Evolutionary conservation across 805 yeast species (phyloP), one percentile per base, ranked within the genome.

Genomic region (Candida namnaoensis): DNA sequence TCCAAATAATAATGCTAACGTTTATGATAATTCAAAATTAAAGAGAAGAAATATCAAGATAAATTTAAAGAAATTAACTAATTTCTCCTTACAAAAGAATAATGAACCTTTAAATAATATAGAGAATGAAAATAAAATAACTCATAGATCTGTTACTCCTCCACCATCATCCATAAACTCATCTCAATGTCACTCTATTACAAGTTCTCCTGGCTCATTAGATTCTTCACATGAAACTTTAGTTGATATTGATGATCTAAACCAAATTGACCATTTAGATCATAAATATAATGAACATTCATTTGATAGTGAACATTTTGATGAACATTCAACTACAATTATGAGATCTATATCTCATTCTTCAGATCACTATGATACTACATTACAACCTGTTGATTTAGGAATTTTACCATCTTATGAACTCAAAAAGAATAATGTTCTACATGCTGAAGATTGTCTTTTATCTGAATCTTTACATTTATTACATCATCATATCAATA

Each of bases 41-140:
- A 30, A 12, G 38, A 51, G 49, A 45, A 48, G 57, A 44, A 44
- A 37, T 4, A 51, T 49, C 38, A 53, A 54, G 39, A 47, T 50
- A 13, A 30, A 30, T 2, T 11, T 27, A 9, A 27, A 27, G 4
- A 27, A 27, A 27, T 27, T 27, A 19, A 19, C 19, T 19, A 19
- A 19, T 19, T 19, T 19, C 19, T 19, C 19, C 3, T 19, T 19
- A 19, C 19, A 2, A 19, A 19, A 19, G 19, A 19, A 19, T 19
- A 19, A 3, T 19, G 19, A 19, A 19, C 19, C 19, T 19, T 19
- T 19, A 3, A 19, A 19, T 19, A 19, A 19, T 19, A 2, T 19
- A 19, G 19, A 19, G 2, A 19, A 19, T 19, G 19, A 19, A 19
- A 19, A 19, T 19, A 19, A 19, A 19, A 19, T 19, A 19, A 19